Evolutionary conservation across 345 rosid genomes (phyloP), one percentile per base, ranked within the genome.

Genomic region (Populus euphratica): DNA sequence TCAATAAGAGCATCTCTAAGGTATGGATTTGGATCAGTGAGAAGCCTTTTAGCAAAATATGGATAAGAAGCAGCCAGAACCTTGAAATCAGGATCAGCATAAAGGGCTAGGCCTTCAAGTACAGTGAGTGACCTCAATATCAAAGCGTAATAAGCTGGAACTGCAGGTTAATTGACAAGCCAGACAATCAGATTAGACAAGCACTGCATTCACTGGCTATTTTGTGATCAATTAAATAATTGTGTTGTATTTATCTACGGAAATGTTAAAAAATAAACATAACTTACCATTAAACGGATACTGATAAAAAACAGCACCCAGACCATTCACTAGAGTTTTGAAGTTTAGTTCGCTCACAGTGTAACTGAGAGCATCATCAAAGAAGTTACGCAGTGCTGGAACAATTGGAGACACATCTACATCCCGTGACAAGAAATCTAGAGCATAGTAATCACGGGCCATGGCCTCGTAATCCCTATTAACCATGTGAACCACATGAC

Each of bases 401-500:
- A 95, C 86, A 62, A 95, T 91, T 36, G 99, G 98, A 77, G 98
- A 85, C 76, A 95, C 97, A 64, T 95, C 99, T 8, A 95, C 98
- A 81, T 95, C 99, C 73, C 86, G 86, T 0, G 98, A 84, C 76
- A 95, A 79, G 85, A 95, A 95, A 78, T 92, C 88, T 79, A 95
- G 81, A 76, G 91, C 96, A 80, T 95, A 91, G 80, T 93, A 95
- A 84, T 95, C 99, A 78, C 86, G 88, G 47, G 99, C 98, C 99
- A 95, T 95, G 75, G 99, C 98, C 83, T 93, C 98, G 77, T 95
- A 93, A 81, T 95, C 99, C 72, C 99, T 85, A 88, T 93, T 95
- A 25, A 95, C 99, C 87, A 95, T 79, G 88, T 95, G 99, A 73
- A 87, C 89, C 11, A 87, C 89, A 70, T 87, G 89, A 62, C 99